Base-by-base conservation (phyloP, 495 filamentous ascomycete genomes). In the Xylaria curta region DNA sequence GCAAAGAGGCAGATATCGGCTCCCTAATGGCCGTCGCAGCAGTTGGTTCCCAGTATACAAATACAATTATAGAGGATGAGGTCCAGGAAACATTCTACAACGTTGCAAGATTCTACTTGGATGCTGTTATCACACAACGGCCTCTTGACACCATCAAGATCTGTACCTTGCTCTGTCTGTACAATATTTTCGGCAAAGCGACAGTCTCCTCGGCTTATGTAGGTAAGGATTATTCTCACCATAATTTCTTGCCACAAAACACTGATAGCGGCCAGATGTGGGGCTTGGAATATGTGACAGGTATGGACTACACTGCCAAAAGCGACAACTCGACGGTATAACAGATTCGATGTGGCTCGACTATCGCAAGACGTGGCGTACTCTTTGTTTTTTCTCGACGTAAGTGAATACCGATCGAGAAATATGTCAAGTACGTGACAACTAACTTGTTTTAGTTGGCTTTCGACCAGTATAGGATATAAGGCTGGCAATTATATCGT, bases 131-230 rank as follows among this genome's bases (percentile, higher is more conserved):
- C 8, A 31, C 38, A 31, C 10, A 26, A 21, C n/a, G 61, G 8
- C 40, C 61, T 17, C 61, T 64, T 10, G 61, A 64, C n/a, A 21
- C 38, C 15, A 46, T 64, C 8, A 47, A 64, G 15, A 40, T 64
- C 38, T 47, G 61, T 64, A 28, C 61, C 21, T 21, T 64, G n/a
- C 40, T 64, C 38, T 47, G 61, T n/a, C 28, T 64, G 38, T 64
- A 64, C 26, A 64, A 64, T 21, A 21, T 47, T 26, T 28, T 64
- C 12, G 12, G 38, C 38, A 64, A 64, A 47, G 21, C 61, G 28
- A 44, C 38, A 17, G 38, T 31, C n/a, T 64, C 61, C 15, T 21
- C 46, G 10, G 38, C 38, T 64, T 62, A 62, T 8, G 33, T 38
- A 5, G 60, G 60, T 62, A 24, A 44, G 36, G 10, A 46, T n/a